A percentile compares a stretch with the other conserved stretches of the same genome.
phyloP scores from a whole-genome alignment of 345 rosid genomes.

The Sonneratia alba region DNA sequence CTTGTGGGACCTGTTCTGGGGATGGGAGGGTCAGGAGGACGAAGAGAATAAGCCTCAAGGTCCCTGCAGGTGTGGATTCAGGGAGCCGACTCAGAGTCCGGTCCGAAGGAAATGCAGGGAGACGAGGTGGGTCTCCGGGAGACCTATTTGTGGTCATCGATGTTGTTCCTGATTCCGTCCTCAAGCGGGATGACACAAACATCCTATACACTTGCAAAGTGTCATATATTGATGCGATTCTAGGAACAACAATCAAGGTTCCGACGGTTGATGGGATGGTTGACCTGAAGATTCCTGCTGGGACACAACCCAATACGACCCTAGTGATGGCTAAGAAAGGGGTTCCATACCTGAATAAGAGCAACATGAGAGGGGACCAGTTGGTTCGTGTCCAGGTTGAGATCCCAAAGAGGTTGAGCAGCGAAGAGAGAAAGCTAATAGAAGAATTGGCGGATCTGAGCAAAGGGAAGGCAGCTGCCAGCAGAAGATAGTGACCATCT shows the following conservation, averaged over 20 bases:
- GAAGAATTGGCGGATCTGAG: slow-evolving; percentile 89
- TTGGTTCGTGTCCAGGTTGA: slow-evolving; percentile 95
- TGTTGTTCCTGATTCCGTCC: slow-evolving; percentile 72
- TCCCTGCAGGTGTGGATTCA: slow-evolving; percentile 91
- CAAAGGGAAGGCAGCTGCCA: slow-evolving; percentile 68
- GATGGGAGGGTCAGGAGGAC: slow-evolving; percentile 86
- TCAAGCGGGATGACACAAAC: slow-evolving; percentile 81
- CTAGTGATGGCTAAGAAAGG: slow-evolving; percentile 94
- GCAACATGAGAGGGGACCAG: slow-evolving; percentile 89
- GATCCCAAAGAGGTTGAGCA: slow-evolving; percentile 85
- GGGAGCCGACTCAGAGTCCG: slow-evolving; percentile 93
- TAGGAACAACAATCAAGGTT: slow-evolving; percentile 80
- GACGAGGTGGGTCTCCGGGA: slow-evolving; percentile 83
- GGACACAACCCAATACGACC: slow-evolving; percentile 89
- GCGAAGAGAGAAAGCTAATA: slow-evolving; percentile 73
- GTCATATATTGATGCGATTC: slow-evolving; percentile 78
- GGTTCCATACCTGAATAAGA: slow-evolving; percentile 78
- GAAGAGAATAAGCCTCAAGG: slow-evolving; percentile 83
- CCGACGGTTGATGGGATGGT: slow-evolving; percentile 93
- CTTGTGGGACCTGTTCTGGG: slow-evolving; percentile 76
- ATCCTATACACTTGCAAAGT: slow-evolving; percentile 81
- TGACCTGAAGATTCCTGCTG: slow-evolving; percentile 88
- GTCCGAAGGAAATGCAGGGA: slow-evolving; percentile 92
- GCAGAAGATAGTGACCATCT: slow-evolving; percentile 39
- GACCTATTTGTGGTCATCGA: slow-evolving; percentile 84